These are phyloP conservation scores for Symmetrospora coprosmae DNA, from an alignment of 768 basidiomycete genomes.

Conservation along the genomic window DNA sequence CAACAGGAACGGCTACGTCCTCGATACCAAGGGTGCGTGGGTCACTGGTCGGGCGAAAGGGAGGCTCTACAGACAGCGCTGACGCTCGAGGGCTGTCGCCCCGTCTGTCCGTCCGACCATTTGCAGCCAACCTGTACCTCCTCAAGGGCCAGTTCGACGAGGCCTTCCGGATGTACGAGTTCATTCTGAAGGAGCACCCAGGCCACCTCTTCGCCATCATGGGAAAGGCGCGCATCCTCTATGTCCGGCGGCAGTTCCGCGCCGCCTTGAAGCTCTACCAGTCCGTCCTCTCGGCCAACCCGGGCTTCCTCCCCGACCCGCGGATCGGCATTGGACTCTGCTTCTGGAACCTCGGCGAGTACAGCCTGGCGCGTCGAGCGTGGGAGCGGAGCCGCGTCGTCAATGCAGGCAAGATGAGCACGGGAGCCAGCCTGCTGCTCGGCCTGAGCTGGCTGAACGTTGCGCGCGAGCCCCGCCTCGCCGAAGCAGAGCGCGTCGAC, in stretches of 20 bases:
- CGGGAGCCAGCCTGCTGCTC: slow-evolving; percentile 65
- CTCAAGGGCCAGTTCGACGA: slow-evolving; percentile 67
- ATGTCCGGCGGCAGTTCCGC: slow-evolving; percentile 59
- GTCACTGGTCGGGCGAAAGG: slow-evolving; percentile 35
- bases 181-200: slow-evolving; percentile 59
- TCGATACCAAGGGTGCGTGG: slow-evolving; percentile 7
- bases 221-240: slow-evolving; percentile 63
- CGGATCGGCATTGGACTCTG: slow-evolving; percentile 91
- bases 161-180: slow-evolving; percentile 66
- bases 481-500: slow-evolving; percentile 44
- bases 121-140: slow-evolving; percentile 35
- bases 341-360: slow-evolving; percentile 75
- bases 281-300: slow-evolving; percentile 60
- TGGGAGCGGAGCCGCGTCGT: slow-evolving; percentile 53
- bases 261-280: slow-evolving; percentile 76
- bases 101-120: background rate
- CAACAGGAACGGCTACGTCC: slow-evolving; percentile 2
- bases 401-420: slow-evolving; percentile 40
- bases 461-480: slow-evolving; percentile 57
- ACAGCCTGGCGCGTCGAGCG: slow-evolving; percentile 63
- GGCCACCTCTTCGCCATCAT: slow-evolving; percentile 62
- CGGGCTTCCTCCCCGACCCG: slow-evolving; percentile 78
- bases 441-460: slow-evolving; percentile 75
- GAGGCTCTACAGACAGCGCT: background rate
- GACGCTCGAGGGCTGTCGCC: background rate